Percentiles rank a stretch among this genome's conserved stretches.
These are phyloP conservation scores for Teunomyces panamensis DNA, from an alignment of 805 yeast genomes.

Conservation along the genomic window DNA sequence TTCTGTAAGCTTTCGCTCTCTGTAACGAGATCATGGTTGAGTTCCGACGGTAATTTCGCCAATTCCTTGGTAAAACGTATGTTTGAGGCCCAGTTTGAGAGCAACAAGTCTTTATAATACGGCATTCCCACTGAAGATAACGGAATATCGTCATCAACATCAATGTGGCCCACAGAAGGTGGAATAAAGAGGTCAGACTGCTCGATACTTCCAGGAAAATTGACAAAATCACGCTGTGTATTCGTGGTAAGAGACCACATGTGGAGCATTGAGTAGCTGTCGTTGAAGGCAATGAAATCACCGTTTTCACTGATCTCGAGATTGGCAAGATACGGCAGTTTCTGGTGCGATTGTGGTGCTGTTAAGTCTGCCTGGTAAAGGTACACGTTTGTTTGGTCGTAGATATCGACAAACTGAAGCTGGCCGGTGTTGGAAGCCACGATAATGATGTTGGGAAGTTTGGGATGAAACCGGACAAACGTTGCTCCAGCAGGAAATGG, in stretches of 20 bases:
- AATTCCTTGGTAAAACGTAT: slow-evolving; percentile 54
- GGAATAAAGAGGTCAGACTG: slow-evolving; percentile 47
- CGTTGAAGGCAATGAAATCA: slow-evolving; percentile 70
- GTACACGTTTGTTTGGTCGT: slow-evolving; percentile 66
- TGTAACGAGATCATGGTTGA: slow-evolving; percentile 48
- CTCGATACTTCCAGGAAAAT: slow-evolving; percentile 43
- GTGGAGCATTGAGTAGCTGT: slow-evolving; percentile 58
- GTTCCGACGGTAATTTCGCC: slow-evolving; percentile 57
- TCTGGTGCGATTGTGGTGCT: slow-evolving; percentile 7
- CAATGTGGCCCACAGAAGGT: slow-evolving; percentile 23
- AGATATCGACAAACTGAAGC: slow-evolving; percentile 79
- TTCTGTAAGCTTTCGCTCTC: slow-evolving; percentile 13
- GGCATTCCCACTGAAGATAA: slow-evolving; percentile 82
- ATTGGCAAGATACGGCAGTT: slow-evolving; percentile 36
- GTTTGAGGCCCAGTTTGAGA: slow-evolving; percentile 78
- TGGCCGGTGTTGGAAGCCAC: slow-evolving; percentile 78
- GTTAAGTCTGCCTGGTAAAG: slow-evolving; percentile 64
- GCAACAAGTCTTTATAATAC: slow-evolving; percentile 67
- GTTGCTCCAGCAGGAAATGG: slow-evolving; percentile 90
- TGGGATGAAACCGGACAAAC: slow-evolving; percentile 81
- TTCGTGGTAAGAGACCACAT: slow-evolving; percentile 56
- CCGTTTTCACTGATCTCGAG: slow-evolving; percentile 68
- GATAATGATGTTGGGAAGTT: slow-evolving; percentile 70
- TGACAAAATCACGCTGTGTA: slow-evolving; percentile 31
- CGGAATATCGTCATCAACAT: slow-evolving; percentile 47